Conservation (phyloP, 768 basidiomycete species). For the Pleurotus ostreatus region DNA sequence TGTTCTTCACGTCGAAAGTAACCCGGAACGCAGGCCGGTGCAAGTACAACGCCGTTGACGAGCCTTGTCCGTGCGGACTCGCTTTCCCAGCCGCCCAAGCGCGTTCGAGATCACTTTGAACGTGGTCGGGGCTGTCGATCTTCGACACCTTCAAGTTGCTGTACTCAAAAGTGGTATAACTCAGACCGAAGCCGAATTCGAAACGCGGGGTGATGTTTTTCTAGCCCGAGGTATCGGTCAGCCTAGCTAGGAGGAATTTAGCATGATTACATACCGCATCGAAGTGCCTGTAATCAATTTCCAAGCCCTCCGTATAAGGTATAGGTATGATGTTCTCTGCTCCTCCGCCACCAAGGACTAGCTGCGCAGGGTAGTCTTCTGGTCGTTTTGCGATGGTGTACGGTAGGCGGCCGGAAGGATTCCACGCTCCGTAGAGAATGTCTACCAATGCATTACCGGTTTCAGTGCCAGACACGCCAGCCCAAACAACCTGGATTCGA, state of each 20-base stretch:
- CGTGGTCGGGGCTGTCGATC: constrained; percentile 33
- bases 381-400: constrained; percentile 68
- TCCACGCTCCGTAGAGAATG: constrained; percentile 65
- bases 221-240: constrained; percentile 21
- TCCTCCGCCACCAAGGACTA: constrained; percentile 31
- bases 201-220: constrained; percentile 74
- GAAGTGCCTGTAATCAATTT: constrained; percentile 73
- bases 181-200: constrained; percentile 88
- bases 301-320: constrained; percentile 58
- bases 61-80: constrained; percentile 51
- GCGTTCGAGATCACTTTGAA: constrained; percentile 31
- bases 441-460: constrained; percentile 68
- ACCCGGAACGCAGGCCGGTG: constrained; percentile 63
- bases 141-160: constrained; percentile 47
- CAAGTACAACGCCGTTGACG: constrained; percentile 62
- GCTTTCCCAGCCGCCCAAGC: constrained; percentile 61
- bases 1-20: constrained; percentile 64
- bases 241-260: background rate
- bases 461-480: constrained; percentile 66
- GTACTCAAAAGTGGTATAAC: constrained; percentile 81
- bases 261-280: constrained; percentile 47
- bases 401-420: constrained; percentile 65
- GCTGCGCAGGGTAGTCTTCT: constrained; percentile 55
- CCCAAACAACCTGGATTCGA: constrained; percentile 50
- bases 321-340: constrained; percentile 40